A percentile compares a stretch with the other conserved stretches of the same genome.
These are phyloP conservation scores for Piper betle DNA, from an alignment of 164 flowering plant species.

Conservation along the genomic window DNA sequence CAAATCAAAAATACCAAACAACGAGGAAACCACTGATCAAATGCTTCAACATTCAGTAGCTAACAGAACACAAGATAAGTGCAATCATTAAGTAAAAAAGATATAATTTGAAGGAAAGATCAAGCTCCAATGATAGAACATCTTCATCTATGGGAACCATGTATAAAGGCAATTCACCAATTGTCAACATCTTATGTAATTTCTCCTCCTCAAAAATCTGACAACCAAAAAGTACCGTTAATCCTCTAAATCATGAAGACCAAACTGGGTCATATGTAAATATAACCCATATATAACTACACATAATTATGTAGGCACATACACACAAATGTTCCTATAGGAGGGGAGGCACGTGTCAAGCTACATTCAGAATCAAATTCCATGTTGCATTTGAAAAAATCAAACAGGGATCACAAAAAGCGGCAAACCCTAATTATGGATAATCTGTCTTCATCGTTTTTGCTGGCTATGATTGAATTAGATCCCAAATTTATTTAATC, in stretches of 20 bases:
- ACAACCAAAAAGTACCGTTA: conserved; percentile 2
- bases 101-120: conserved; percentile 58
- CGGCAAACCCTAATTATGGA: too few relatives aligned
- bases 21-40: background rate
- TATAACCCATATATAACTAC: too few relatives aligned
- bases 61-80: background rate
- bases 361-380: too few relatives aligned
- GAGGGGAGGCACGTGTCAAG: too few relatives aligned
- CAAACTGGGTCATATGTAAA: too few relatives aligned
- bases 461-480: too few relatives aligned
- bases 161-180: conserved; percentile 83
- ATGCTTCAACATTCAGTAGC: background rate
- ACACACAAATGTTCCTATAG: too few relatives aligned
- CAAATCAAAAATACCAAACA: background rate
- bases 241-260: background rate
- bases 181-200: conserved; percentile 62
- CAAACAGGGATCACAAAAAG: too few relatives aligned
- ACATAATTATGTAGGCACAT: too few relatives aligned
- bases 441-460: too few relatives aligned
- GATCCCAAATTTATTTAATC: too few relatives aligned
- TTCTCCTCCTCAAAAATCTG: conserved; percentile 87
- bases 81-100: background rate
- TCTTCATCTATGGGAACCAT: conserved; percentile 87
- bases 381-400: too few relatives aligned
- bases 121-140: conserved; percentile 87